Evolutionary conservation across 1,284 basidiomycete species (phyloP).

Genomic region (Malassezia psittaci): DNA sequence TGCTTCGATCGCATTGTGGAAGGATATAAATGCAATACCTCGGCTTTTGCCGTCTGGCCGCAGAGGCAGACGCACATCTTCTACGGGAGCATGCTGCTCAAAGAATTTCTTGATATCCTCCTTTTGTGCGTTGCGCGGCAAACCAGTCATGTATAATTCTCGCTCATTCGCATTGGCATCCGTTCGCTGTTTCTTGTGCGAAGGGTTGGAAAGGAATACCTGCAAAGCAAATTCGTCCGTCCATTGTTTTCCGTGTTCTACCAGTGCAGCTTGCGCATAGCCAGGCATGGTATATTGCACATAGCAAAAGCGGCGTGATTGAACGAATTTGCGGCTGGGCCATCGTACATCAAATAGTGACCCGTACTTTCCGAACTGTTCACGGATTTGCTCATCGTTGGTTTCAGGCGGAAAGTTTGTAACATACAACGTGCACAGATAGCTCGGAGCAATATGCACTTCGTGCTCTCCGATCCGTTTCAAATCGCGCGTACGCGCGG

Average conservation of each 20-base stretch:
- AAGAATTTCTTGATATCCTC: constrained; percentile 68
- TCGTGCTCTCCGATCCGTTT: constrained; percentile 60
- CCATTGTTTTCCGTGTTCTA: constrained; percentile 65
- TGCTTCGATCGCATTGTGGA: constrained; percentile 51
- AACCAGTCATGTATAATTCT: constrained; percentile 73
- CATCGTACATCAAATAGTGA: constrained; percentile 85
- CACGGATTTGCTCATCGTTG: constrained; percentile 66
- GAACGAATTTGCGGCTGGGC: constrained; percentile 94
- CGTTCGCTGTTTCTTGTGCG: constrained; percentile 71
- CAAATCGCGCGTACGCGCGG: constrained; percentile 83
- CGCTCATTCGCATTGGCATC: constrained; percentile 69
- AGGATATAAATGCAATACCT: constrained; percentile 90
- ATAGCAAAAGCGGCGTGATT: constrained; percentile 82
- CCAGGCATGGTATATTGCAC: constrained; percentile 72
- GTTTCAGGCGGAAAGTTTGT: constrained; percentile 84
- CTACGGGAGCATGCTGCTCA: constrained; percentile 61
- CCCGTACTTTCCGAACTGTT: constrained; percentile 73
- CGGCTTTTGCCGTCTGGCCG: constrained; percentile 64
- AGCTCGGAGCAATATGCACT: constrained; percentile 73
- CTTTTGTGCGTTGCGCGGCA: constrained; percentile 65
- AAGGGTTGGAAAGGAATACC: constrained; percentile 82
- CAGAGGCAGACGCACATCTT: constrained; percentile 65
- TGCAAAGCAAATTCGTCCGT: constrained; percentile 57
- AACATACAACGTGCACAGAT: constrained; percentile 87
- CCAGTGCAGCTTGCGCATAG: constrained; percentile 66